Evolutionary conservation across 257 asterid species (phyloP), one percentile per base, ranked within the genome.

Genomic region (Nicotiana tabacum): DNA sequence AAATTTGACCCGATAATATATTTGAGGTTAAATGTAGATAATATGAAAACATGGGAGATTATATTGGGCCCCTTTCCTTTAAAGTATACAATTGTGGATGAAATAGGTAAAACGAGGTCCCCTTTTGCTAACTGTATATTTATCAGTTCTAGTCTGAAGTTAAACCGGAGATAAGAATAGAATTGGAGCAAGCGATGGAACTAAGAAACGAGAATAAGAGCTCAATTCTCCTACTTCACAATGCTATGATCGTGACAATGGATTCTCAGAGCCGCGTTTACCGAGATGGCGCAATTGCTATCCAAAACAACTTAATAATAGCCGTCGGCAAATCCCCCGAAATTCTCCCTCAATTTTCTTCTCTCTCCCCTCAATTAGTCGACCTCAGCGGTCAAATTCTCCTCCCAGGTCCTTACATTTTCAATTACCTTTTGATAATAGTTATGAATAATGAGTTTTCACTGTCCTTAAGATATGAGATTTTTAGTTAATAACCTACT

Each of bases 191-290:
- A 3, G 4, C 3, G 35, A 55, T 58, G 65, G 65, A 58, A 37
- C 5, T 21, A 70, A n/a, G 56, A n/a, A 37, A 21, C 48, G 4
- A 27, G 78, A 30, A 78, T 67, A 15, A 43, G 48, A 43, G 70
- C 46, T 88, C 89, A 46, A 58, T 88, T 76, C 76, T 87, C 32
- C 78, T 92, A 60, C 91, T 93, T 79, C 93, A 93, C 89, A 90
- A 88, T 83, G 94, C 93, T 32, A 66, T 90, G 43, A 78, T 93
- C 79, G 87, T 93, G 11, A 92, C 95, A 33, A 91, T 92, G 97
- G 93, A 93, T 76, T 33, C 94, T 1, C 83, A 86, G 11, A 83
- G 64, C 30, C 93, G 95, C 21, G 93, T 92, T 1, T 93, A 83
- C 60, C 92, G 82, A 3, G 83, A 86, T 86, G 97, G 98, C 82